A percentile compares a stretch with the other conserved stretches of the same genome.
Conservation (phyloP, 2,329 filamentous ascomycete genomes). For the Ophiostoma novo-ulmi region DNA sequence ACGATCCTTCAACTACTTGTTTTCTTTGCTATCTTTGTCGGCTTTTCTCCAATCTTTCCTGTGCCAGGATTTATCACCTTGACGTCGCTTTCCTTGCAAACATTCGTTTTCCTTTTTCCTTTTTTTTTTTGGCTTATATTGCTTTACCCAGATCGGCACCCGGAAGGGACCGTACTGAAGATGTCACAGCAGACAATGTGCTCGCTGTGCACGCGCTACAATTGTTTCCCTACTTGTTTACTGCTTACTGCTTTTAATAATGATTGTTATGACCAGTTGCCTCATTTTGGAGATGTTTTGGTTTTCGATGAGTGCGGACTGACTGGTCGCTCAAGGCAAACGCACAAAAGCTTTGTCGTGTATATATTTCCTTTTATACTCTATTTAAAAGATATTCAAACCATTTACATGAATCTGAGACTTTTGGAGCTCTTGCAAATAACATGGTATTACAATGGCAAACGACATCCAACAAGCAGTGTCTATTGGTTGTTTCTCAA, state of each 20-base stretch:
- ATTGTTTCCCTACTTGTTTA: not conserved
- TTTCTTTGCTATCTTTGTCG: not conserved
- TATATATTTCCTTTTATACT: not conserved
- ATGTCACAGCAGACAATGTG: not conserved
- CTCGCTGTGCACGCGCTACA: not conserved
- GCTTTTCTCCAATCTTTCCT: not conserved
- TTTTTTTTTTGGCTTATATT: not conserved
- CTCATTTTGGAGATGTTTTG: constrained; percentile 14
- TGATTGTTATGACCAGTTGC: constrained; percentile 17
- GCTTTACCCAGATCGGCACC: not conserved
- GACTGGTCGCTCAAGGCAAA: not conserved
- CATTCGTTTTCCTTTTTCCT: not conserved
- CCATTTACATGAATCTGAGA: not conserved
- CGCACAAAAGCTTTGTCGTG: constrained; percentile 8
- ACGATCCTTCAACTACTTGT: constrained; percentile 3
- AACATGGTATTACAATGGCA: not conserved
- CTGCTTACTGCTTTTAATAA: constrained; percentile 10
- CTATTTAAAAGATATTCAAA: not conserved
- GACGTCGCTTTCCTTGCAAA: not conserved
- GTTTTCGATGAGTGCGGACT: constrained; percentile 7
- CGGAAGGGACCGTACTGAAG: not conserved
- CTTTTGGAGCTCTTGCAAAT: not conserved
- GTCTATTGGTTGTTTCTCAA: not conserved
- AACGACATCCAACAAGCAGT: not conserved
- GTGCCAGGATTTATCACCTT: not conserved